Evolutionary conservation across 116 monocot genomes (phyloP).

Genomic region (Posidonia oceanica): DNA sequence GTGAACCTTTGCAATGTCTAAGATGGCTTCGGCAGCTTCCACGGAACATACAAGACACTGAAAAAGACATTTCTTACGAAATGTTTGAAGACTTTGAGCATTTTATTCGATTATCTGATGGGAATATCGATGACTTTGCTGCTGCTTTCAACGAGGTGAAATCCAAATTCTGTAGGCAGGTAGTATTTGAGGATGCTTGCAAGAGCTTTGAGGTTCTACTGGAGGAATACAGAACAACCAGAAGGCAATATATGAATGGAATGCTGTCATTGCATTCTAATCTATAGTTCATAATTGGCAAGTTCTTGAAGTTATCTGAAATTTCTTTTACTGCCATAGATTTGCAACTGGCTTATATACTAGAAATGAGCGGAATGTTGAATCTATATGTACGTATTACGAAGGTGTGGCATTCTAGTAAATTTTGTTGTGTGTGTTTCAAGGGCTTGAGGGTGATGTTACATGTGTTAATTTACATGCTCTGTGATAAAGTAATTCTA

Average conservation of each 20-base stretch:
- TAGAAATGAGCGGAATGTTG: background rate
- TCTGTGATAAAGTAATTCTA: too few relatives aligned
- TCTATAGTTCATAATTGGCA: background rate
- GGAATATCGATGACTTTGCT: conserved; percentile 16
- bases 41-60: conserved; percentile 18
- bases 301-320: background rate
- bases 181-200: conserved; percentile 55
- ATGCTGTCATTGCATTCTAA: conserved; percentile 52
- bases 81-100: conserved; percentile 28
- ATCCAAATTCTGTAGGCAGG: conserved; percentile 42
- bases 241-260: conserved; percentile 70
- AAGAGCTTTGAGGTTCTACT: conserved; percentile 29
- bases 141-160: conserved; percentile 37
- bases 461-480: too few relatives aligned
- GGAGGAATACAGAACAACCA: conserved; percentile 57
- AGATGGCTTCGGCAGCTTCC: conserved; percentile 61
- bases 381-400: too few relatives aligned
- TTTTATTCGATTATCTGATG: conserved; percentile 16
- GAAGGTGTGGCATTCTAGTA: too few relatives aligned
- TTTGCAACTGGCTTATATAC: too few relatives aligned
- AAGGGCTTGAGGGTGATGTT: too few relatives aligned
- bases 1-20: conserved; percentile 53
- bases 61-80: conserved; percentile 24
- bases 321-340: background rate
- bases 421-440: too few relatives aligned